phyloP scores from a whole-genome alignment of 805 yeast genomes.

The Nadsonia fulvescens region DNA sequence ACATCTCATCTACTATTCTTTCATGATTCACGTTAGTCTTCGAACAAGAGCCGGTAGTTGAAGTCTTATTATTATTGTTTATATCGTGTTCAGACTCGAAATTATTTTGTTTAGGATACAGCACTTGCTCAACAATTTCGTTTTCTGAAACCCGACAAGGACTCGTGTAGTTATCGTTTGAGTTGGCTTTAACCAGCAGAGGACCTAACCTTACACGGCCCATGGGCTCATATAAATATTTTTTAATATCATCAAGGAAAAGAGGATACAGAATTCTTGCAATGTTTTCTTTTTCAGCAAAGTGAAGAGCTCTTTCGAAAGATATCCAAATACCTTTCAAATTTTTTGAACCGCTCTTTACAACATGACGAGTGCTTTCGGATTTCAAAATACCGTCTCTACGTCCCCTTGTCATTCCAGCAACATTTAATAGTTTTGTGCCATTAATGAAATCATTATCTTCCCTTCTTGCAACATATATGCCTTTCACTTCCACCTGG shows the following conservation, averaged over 20 bases:
- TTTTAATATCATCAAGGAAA: conserved; percentile 41
- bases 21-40: no score
- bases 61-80: no score
- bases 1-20: no score
- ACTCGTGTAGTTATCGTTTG: no score
- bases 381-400: conserved; percentile 75
- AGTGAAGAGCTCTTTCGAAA: conserved; percentile 61
- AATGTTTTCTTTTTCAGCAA: conserved; percentile 66
- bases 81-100: no score
- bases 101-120: no score
- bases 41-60: no score
- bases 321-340: conserved; percentile 87
- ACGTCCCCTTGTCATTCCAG: conserved; percentile 75
- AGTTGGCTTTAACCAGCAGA: no score
- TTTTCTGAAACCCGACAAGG: no score
- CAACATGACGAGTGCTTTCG: conserved; percentile 64
- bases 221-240: conserved; percentile 18
- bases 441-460: conserved; percentile 81
- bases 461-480: conserved; percentile 68
- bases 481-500: conserved; percentile 69
- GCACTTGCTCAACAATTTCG: no score
- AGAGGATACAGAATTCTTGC: conserved; percentile 52
- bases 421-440: conserved; percentile 65
- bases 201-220: no score
- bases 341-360: conserved; percentile 76